Base-by-base conservation (phyloP, 495 filamentous ascomycete species). In the Hypoxylon crocopeplum region DNA sequence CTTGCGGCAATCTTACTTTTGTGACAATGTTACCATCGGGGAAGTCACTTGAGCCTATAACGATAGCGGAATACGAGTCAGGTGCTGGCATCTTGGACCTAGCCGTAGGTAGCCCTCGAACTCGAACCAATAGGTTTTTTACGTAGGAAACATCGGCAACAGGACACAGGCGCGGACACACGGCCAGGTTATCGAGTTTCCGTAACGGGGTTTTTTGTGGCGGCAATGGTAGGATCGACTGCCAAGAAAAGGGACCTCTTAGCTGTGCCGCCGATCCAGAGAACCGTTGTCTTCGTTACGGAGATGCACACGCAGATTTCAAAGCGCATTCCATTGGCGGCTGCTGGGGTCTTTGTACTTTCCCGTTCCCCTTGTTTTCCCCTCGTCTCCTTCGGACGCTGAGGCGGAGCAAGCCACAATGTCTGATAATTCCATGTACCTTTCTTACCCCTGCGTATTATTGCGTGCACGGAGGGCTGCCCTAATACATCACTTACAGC, bases 181-280 rank as follows among this genome's bases (percentile, higher is more conserved):
- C 19, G 24, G 37, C 15, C 42, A 13, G 42, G 36, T 55, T 59
- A 53, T 64, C 46, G 49, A 66, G 50, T 56, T 66, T 37, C 62
- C 56, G 56, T 45, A 66, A 66, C 62, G 56, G 62, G 61, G 50
- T 51, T 56, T 62, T 62, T 66, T 50, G 56, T 66, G 62, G 56
- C 62, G 48, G 56, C 51, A 38, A 55, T 39, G 39, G 62, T 66
- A 61, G 62, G 62, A 66, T 66, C 56, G 40, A 52, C 51, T n/a
- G 62, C 62, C 62, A 66, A 66, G 62, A 53, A 41, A 56, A 47
- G 49, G 61, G 33, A 38, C 48, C 40, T 59, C 49, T 63, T 49
- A 50, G 33, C 55, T 55, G 55, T 64, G 61, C 49, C 45, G 54
- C 48, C 49, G 38, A 59, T 57, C 55, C 55, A 64, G 41, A 59